phyloP scores from a whole-genome alignment of 306 rosid genomes.

The Rubus idaeus region DNA sequence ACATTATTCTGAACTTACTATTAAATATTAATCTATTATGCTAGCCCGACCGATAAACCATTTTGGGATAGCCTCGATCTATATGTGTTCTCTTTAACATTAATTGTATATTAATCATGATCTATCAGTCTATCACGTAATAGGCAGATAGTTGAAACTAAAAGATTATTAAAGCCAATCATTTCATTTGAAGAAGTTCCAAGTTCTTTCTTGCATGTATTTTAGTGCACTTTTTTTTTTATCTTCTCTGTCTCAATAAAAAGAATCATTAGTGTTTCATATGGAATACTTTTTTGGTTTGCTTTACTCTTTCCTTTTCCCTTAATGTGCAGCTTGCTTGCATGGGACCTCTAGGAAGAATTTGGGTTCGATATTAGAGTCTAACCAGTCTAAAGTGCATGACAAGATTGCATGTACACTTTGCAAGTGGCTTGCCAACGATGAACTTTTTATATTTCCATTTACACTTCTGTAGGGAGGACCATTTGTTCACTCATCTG shows the following conservation, averaged over 20 bases:
- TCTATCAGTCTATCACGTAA: too few relatives aligned
- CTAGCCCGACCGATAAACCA: too few relatives aligned
- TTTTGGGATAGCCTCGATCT: background rate
- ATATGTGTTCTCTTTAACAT: background rate
- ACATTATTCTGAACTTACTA: too few relatives aligned
- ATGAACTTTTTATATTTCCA: background rate
- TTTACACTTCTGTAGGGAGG: too few relatives aligned
- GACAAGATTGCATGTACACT: slow-evolving; percentile 68
- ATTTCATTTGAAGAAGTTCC: slow-evolving; percentile 75
- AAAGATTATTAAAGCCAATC: slow-evolving; percentile 69
- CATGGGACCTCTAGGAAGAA: slow-evolving; percentile 83
- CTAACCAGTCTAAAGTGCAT: slow-evolving; percentile 69
- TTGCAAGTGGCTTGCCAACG: slow-evolving; percentile 81
- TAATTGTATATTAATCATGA: slow-evolving; percentile 2
- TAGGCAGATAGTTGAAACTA: slow-evolving; percentile 85
- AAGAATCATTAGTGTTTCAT: background rate
- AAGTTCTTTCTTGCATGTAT: slow-evolving; percentile 40
- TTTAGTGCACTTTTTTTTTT: too few relatives aligned
- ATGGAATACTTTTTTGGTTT: slow-evolving; percentile 1
- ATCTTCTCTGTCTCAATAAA: too few relatives aligned
- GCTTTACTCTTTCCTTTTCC: slow-evolving; percentile 18
- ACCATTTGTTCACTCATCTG: too few relatives aligned
- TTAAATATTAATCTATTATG: too few relatives aligned
- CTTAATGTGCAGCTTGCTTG: slow-evolving; percentile 66
- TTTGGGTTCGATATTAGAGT: slow-evolving; percentile 61